A percentile compares a stretch with the other conserved stretches of the same genome.
phyloP scores from a whole-genome alignment of 139 green algal genomes.

The Chlorella sp. region DNA sequence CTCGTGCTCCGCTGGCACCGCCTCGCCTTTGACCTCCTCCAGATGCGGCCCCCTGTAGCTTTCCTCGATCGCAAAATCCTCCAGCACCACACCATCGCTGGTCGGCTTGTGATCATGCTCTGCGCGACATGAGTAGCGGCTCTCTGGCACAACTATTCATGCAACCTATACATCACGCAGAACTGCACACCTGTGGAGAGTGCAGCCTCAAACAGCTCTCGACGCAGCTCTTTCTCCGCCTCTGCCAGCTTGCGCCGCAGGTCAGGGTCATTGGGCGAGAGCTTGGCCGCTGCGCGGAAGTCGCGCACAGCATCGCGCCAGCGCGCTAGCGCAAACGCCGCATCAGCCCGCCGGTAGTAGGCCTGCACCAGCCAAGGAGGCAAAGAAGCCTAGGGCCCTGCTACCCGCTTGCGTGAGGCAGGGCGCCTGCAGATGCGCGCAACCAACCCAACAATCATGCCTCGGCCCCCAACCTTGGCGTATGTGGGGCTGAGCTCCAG shows the following conservation, averaged over 20 bases:
- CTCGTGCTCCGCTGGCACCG: neutral
- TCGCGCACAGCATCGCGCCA: slow-evolving; percentile 91
- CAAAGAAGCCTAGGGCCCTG: neutral
- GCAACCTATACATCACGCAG: too few relatives aligned
- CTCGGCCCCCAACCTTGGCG: too few relatives aligned
- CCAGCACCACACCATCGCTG: slow-evolving; percentile 79
- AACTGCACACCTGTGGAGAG: too few relatives aligned
- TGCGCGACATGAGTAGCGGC: too few relatives aligned
- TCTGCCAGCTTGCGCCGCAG: slow-evolving; percentile 84
- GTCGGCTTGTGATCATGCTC: too few relatives aligned
- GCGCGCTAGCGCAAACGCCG: slow-evolving; percentile 85
- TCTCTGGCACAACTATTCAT: slow-evolving; percentile 49
- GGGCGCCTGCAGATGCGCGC: too few relatives aligned
- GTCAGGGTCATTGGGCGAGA: slow-evolving; percentile 85
- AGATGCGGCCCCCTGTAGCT: slow-evolving; percentile 86
- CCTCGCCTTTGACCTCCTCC: too few relatives aligned
- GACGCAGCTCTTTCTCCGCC: slow-evolving; percentile 90
- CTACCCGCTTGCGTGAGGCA: too few relatives aligned
- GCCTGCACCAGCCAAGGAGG: slow-evolving; percentile 63
- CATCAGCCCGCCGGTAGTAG: slow-evolving; percentile 94
- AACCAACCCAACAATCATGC: slow-evolving; percentile 29
- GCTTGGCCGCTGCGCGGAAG: slow-evolving; percentile 79
- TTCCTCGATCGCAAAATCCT: slow-evolving; percentile 79
- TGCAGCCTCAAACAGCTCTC: slow-evolving; percentile 87
- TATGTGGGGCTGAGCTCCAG: slow-evolving; percentile 87